Evolutionary conservation across 1,139 yeast species (phyloP), one percentile per base, ranked within the genome.

Genomic region (Yamadazyma diospyri): DNA sequence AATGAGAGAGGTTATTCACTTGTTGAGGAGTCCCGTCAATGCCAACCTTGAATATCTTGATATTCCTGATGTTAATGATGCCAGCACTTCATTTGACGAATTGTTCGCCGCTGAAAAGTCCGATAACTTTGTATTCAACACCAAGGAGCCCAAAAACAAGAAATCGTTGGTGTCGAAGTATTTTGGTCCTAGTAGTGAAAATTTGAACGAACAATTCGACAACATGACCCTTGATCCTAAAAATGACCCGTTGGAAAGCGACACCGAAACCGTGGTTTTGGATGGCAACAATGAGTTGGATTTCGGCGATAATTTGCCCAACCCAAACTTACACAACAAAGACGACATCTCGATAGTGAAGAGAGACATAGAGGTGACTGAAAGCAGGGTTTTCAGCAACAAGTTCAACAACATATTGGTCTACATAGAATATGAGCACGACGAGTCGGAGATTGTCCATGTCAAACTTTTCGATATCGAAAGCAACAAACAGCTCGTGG

Each of bases 1-100:
- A 15, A 67, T 69, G 64, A 59, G 55, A 36, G 74, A 69, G 37
- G 64, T 69, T 6, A 57, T 66, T 14, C 57, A 60, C 27, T 51
- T 69, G 30, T 53, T 69, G 27, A 61, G 62, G 40, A 59, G 68
- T 5, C 74, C 73, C 1, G 39, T 40, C 1, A 42, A 37, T 30
- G 32, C 46, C 6, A 43, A 42, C 27, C 35, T 42, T 17, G 47
- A 42, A 18, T 42, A 41, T 23, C 38, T 46, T 15, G 42, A 43
- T 14, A 34, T 45, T 18, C 49, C 49, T 1, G 42, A 45, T 23
- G 27, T 33, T 2, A 32, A 36, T 14, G 48, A 45, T 10, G 33
- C 41, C 13, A 23, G 26, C 18, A 43, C 45, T 28, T 41, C 45
- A 7, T 42, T 36, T 29, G 58, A 53, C 25, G 55, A 40, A 14